Conservation (phyloP, 768 basidiomycete species). For the Dendrothele bispora region DNA sequence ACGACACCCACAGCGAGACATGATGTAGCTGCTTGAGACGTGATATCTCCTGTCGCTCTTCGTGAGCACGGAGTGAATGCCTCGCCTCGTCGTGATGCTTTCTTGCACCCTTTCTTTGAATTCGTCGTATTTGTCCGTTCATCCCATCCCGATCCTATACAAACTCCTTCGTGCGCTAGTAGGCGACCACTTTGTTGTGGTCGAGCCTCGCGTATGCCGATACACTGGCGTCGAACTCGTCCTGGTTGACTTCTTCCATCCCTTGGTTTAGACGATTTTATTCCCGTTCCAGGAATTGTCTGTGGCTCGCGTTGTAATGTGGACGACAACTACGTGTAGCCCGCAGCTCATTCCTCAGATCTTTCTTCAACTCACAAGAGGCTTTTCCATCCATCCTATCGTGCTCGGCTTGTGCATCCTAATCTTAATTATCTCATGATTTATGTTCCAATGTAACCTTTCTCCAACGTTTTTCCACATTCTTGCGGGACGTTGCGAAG, state of each 20-base stretch:
- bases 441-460: slow-evolving; percentile 10
- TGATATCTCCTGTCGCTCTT: slow-evolving; percentile 44
- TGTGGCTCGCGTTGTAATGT: background rate
- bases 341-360: background rate
- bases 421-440: slow-evolving; percentile 13
- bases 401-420: slow-evolving; percentile 2
- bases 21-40: slow-evolving; percentile 53
- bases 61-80: slow-evolving; percentile 50
- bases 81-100: slow-evolving; percentile 47
- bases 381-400: background rate
- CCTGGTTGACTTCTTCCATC: background rate
- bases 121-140: slow-evolving; percentile 37
- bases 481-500: slow-evolving; percentile 17
- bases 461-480: slow-evolving; percentile 4
- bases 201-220: slow-evolving; percentile 75
- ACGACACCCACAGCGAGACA: slow-evolving; percentile 77
- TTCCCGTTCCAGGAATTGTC: background rate
- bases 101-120: slow-evolving; percentile 55
- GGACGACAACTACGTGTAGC: slow-evolving; percentile 1
- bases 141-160: slow-evolving; percentile 49
- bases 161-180: slow-evolving; percentile 56
- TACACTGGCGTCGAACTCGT: slow-evolving; percentile 61
- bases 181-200: slow-evolving; percentile 81
- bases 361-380: background rate
- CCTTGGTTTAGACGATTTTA: background rate